Evolutionary conservation across 768 basidiomycete species (phyloP).

Genomic region (Suillus placidus): DNA sequence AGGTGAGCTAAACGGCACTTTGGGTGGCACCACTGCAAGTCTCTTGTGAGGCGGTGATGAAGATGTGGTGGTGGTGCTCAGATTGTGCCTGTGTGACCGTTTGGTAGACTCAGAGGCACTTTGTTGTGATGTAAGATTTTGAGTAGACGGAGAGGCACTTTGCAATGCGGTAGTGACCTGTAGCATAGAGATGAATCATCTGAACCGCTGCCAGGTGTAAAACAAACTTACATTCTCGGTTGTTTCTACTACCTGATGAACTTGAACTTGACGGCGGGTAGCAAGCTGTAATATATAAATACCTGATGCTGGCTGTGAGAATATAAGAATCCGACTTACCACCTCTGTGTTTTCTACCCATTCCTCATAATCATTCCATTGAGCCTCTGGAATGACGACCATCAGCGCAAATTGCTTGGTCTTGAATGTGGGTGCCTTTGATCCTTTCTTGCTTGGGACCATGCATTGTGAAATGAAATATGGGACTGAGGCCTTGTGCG

Average conservation of each 20-base stretch:
- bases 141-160: too few species aligned
- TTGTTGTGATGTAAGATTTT: too few species aligned
- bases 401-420: slow-evolving; percentile 8
- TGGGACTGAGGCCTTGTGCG: not conserved
- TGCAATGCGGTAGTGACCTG: too few species aligned
- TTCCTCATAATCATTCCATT: slow-evolving; percentile 11
- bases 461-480: slow-evolving; percentile 11
- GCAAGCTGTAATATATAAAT: too few species aligned
- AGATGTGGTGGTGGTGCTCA: not conserved
- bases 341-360: not conserved
- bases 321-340: not conserved
- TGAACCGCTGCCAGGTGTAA: too few species aligned
- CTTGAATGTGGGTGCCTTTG: not conserved
- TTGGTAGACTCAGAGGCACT: not conserved
- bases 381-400: slow-evolving; percentile 5
- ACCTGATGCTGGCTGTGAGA: too few species aligned
- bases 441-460: not conserved
- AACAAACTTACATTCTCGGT: too few species aligned
- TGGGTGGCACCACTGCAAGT: not conserved
- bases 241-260: too few species aligned
- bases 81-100: not conserved
- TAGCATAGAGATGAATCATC: too few species aligned
- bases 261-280: too few species aligned
- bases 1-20: not conserved
- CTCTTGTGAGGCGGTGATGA: not conserved